Conservation (phyloP, 495 filamentous ascomycete species). For the Cryomyces antarcticus region DNA sequence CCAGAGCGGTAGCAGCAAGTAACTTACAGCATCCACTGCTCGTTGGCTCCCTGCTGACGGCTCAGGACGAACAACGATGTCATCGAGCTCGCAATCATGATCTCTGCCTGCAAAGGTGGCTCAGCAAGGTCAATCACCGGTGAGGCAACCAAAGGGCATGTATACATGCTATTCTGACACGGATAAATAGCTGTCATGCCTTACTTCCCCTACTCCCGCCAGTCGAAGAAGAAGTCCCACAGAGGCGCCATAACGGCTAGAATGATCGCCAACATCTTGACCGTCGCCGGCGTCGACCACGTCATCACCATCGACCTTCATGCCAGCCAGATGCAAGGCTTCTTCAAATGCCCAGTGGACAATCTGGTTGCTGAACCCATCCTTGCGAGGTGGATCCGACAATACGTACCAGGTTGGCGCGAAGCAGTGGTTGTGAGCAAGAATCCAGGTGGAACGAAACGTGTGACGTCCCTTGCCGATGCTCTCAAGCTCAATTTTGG, state of each 20-base stretch:
- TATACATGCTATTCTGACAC: no score
- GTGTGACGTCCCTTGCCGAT: slow-evolving; percentile 92
- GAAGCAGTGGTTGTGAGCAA: slow-evolving; percentile 94
- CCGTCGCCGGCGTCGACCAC: slow-evolving; percentile 87
- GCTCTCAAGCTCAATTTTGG: slow-evolving; percentile 93
- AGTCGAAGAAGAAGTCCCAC: slow-evolving; percentile 98
- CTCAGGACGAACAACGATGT: slow-evolving; percentile 80
- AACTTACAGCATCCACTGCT: slow-evolving; percentile 1
- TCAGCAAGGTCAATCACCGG: slow-evolving; percentile 95
- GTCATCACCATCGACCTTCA: slow-evolving; percentile 94
- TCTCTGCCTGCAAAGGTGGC: slow-evolving; percentile 92
- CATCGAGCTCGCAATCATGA: slow-evolving; percentile 98
- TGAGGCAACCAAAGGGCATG: slow-evolving; percentile 20
- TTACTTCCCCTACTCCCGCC: slow-evolving; percentile 96
- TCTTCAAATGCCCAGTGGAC: slow-evolving; percentile 95
- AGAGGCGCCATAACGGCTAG: slow-evolving; percentile 89
- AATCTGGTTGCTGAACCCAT: slow-evolving; percentile 92
- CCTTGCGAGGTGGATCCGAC: slow-evolving; percentile 85
- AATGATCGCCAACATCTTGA: slow-evolving; percentile 87
- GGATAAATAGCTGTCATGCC: slow-evolving; percentile 63
- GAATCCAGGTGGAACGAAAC: slow-evolving; percentile 90
- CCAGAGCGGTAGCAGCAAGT: slow-evolving; percentile 82
- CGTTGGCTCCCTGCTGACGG: slow-evolving; percentile 2
- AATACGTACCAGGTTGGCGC: slow-evolving; percentile 69
- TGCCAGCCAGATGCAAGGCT: slow-evolving; percentile 86